A percentile compares a stretch with the other conserved stretches of the same genome.
Conservation (phyloP, 345 rosid genomes). For the Gossypium thurberi region DNA sequence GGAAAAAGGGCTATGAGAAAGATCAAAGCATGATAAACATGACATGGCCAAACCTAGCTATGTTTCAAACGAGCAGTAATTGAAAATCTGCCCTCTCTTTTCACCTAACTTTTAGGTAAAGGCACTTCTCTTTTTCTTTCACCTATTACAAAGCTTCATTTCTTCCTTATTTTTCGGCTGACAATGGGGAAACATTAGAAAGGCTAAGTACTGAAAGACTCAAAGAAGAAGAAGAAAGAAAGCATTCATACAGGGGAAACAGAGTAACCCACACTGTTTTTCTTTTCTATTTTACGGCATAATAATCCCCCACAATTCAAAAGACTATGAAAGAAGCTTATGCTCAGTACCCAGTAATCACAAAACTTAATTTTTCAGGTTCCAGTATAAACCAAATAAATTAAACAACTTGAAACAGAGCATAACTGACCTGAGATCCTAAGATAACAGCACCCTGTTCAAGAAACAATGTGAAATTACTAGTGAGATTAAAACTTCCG, state of each 20-base stretch:
- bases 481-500: constrained; percentile 91
- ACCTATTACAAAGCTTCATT: background rate
- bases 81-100: background rate
- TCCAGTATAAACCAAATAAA: background rate
- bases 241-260: background rate
- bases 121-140: no score
- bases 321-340: background rate
- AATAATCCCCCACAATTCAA: background rate
- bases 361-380: background rate
- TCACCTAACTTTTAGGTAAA: background rate
- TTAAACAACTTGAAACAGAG: background rate
- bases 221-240: no score
- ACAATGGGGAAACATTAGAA: background rate
- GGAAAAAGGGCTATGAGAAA: background rate
- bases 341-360: background rate
- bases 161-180: constrained; percentile 1
- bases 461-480: constrained; percentile 84
- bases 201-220: background rate
- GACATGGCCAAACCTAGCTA: constrained; percentile 1
- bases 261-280: background rate
- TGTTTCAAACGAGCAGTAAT: background rate
- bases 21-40: constrained; percentile 10
- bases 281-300: background rate
- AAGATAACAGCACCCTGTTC: constrained; percentile 70
- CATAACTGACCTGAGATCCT: constrained; percentile 69